Percentiles rank a stretch among this genome's conserved stretches.
phyloP scores from a whole-genome alignment of 305 asterid species.

The Fraxinus greggii region DNA sequence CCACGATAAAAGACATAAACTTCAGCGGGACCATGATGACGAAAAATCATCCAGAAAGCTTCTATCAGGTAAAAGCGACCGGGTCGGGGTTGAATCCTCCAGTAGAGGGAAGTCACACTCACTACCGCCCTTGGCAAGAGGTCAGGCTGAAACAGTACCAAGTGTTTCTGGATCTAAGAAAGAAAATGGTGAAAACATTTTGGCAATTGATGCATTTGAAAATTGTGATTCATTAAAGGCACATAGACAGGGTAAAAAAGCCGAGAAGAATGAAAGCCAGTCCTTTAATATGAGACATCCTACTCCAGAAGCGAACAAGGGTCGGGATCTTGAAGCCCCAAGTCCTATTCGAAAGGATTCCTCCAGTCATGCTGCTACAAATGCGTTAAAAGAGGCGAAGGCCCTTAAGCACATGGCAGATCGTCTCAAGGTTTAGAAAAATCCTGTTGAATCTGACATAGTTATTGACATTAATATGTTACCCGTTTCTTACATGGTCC shows the following conservation, averaged over 20 bases:
- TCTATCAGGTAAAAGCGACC: conserved; percentile 25
- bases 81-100: conserved; percentile 32
- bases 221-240: conserved; percentile 41
- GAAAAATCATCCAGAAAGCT: conserved; percentile 53
- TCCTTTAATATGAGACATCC: conserved; percentile 37
- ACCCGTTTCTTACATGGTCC: conserved; percentile 19
- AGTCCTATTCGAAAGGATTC: conserved; percentile 86
- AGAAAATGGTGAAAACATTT: conserved; percentile 45
- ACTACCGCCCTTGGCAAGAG: conserved; percentile 66
- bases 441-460: conserved; percentile 24
- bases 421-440: conserved; percentile 62
- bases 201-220: conserved; percentile 34
- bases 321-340: conserved; percentile 62
- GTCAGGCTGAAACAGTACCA: conserved; percentile 48
- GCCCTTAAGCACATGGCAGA: conserved; percentile 94
- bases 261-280: conserved; percentile 40
- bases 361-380: conserved; percentile 77
- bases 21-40: conserved; percentile 40
- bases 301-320: conserved; percentile 52
- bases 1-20: conserved; percentile 51
- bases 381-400: conserved; percentile 86
- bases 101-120: conserved; percentile 61
- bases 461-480: conserved; percentile 15
- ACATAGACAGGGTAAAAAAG: conserved; percentile 36
- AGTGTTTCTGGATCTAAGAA: conserved; percentile 51